Conservation (phyloP, 108 stramenopile species). For the Pseudonitzschia pungens region DNA sequence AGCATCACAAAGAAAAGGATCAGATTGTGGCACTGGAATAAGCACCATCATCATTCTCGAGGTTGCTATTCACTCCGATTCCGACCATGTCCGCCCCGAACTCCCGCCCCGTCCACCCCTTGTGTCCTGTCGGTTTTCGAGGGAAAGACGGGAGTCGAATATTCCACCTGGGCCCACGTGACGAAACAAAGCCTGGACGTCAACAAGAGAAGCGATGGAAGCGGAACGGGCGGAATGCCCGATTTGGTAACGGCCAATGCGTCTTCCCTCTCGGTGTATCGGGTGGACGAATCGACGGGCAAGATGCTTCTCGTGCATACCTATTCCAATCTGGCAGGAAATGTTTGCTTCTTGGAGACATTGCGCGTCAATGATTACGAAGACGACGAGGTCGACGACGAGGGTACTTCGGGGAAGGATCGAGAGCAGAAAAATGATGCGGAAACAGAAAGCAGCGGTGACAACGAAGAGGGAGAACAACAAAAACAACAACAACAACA, state of each 20-base stretch:
- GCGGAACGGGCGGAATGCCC: constrained; percentile 33
- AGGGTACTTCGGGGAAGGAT: not conserved
- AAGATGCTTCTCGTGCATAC: constrained; percentile 52
- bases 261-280: constrained; percentile 66
- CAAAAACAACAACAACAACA: too few species aligned
- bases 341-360: constrained; percentile 64
- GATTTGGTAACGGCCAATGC: constrained; percentile 83
- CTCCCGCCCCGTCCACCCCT: constrained; percentile 59
- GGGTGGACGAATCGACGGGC: constrained; percentile 50
- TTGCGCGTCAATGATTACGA: constrained; percentile 25
- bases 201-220: not conserved
- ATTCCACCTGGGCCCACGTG: constrained; percentile 73
- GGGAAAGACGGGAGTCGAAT: constrained; percentile 47
- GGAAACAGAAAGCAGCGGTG: too few species aligned
- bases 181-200: constrained; percentile 20
- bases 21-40: not conserved
- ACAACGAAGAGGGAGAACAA: too few species aligned
- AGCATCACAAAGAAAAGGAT: too few species aligned
- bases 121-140: constrained; percentile 46
- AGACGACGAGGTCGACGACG: not conserved
- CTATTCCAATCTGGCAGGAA: constrained; percentile 74
- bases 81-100: constrained; percentile 40
- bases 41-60: not conserved
- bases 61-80: not conserved
- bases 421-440: too few species aligned